Conservation (phyloP, 2,329 filamentous ascomycete genomes). For the Fusarium sp. region DNA sequence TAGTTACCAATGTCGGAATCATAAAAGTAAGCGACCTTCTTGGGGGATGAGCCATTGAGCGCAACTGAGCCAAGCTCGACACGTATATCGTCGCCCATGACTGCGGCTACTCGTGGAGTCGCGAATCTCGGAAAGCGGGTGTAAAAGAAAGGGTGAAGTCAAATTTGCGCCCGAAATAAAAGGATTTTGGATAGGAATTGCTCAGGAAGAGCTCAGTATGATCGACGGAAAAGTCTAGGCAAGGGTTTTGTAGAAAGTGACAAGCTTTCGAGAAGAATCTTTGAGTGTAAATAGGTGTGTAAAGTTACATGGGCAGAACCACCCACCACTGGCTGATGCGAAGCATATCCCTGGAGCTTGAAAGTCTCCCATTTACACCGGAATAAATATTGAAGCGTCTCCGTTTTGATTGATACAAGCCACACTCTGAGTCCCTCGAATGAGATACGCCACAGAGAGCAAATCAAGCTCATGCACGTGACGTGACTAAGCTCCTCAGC, state of each 20-base stretch:
- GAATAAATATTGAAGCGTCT: conserved; percentile 46
- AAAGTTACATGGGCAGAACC: conserved; percentile 28
- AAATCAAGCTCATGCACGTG: conserved; percentile 27
- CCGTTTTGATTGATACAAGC: conserved; percentile 17
- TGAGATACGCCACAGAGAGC: conserved; percentile 21
- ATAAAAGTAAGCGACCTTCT: conserved; percentile 98
- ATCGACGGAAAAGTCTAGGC: conserved; percentile 12
- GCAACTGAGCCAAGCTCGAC: conserved; percentile 57
- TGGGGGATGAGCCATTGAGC: conserved; percentile 61
- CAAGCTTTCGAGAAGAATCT: conserved; percentile 29
- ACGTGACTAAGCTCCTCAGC: conserved; percentile 43
- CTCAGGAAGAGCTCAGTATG: conserved; percentile 40
- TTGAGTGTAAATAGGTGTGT: conserved; percentile 32
- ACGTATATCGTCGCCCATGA: conserved; percentile 52
- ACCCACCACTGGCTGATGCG: conserved; percentile 19
- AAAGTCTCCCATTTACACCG: conserved; percentile 32
- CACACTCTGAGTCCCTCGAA: conserved; percentile 11
- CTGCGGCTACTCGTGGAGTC: conserved; percentile 28
- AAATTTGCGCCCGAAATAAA: neutral
- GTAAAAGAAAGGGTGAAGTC: conserved; percentile 6
- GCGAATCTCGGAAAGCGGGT: conserved; percentile 21
- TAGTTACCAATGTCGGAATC: conserved; percentile 98
- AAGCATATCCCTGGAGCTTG: conserved; percentile 30
- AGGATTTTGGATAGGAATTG: neutral
- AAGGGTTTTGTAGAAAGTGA: conserved; percentile 1